Percentiles rank a stretch among this genome's conserved stretches.
Conservation (phyloP, 345 rosid species). For the Ceriops tagal region DNA sequence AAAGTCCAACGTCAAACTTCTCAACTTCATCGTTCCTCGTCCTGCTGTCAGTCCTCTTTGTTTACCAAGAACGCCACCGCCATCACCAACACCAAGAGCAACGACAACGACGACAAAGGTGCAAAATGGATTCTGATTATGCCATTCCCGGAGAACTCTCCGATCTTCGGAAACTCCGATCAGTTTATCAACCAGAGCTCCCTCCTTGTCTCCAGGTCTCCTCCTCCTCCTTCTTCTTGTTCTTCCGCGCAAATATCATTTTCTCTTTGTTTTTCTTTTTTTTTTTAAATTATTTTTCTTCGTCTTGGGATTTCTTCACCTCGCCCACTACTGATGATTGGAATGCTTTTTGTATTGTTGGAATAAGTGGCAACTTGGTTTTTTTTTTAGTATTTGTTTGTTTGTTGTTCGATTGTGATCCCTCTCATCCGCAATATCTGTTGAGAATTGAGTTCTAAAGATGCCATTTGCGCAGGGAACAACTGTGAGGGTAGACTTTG, state of each 20-base stretch:
- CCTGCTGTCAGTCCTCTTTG: too few relatives aligned
- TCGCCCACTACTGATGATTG: too few relatives aligned
- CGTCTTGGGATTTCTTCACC: neutral
- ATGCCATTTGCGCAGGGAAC: slow-evolving; percentile 60
- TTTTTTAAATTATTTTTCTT: neutral
- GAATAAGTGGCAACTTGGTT: neutral
- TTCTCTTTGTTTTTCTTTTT: slow-evolving; percentile 2
- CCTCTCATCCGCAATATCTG: neutral
- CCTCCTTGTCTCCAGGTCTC: slow-evolving; percentile 95
- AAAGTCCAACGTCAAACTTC: too few relatives aligned
- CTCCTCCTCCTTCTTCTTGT: neutral
- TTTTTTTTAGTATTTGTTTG: neutral
- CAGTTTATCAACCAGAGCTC: slow-evolving; percentile 72
- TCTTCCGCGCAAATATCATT: neutral
- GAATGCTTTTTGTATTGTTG: too few relatives aligned
- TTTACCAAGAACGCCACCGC: too few relatives aligned
- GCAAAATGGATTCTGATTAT: slow-evolving; percentile 84
- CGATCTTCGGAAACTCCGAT: slow-evolving; percentile 73
- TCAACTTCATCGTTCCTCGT: too few relatives aligned
- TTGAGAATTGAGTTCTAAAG: neutral
- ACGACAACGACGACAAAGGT: too few relatives aligned
- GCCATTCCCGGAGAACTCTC: slow-evolving; percentile 94
- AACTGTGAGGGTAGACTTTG: slow-evolving; percentile 92
- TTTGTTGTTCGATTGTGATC: neutral
- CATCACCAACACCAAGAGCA: too few relatives aligned